phyloP scores from a whole-genome alignment of 140 eudicot genomes.

The Ambrosia hybrid region DNA sequence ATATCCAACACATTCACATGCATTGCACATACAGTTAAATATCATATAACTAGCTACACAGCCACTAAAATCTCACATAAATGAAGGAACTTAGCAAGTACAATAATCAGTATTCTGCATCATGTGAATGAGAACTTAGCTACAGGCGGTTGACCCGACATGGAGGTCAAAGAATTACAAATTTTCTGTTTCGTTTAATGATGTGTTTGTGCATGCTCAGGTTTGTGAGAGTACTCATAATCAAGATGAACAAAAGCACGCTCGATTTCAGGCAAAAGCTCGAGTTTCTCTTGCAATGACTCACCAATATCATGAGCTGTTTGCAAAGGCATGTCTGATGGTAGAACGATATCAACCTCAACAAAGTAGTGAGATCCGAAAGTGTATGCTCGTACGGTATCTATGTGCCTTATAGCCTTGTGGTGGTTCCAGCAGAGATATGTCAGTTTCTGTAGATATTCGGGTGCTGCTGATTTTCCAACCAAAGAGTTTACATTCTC shows the following conservation, averaged over 20 bases:
- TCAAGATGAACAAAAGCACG: conserved; percentile 80
- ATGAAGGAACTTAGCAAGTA: background rate
- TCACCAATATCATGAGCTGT: conserved; percentile 79
- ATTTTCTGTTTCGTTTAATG: conserved; percentile 8
- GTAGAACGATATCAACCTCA: conserved; percentile 78
- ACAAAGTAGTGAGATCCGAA: conserved; percentile 86
- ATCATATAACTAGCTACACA: background rate
- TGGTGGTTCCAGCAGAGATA: conserved; percentile 94
- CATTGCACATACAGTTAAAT: background rate
- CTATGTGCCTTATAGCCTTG: conserved; percentile 70
- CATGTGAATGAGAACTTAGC: conserved; percentile 18
- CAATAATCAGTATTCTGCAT: background rate
- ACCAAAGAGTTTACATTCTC: conserved; percentile 82
- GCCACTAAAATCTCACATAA: conserved; percentile 1
- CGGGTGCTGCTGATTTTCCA: conserved; percentile 88
- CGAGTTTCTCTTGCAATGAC: conserved; percentile 74
- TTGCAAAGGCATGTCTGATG: conserved; percentile 61
- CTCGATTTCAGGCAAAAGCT: conserved; percentile 67
- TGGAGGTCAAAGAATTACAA: background rate
- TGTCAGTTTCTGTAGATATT: conserved; percentile 67
- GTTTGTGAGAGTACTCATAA: conserved; percentile 66
- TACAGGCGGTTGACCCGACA: conserved; percentile 8
- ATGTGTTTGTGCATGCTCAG: conserved; percentile 60
- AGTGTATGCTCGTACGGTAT: conserved; percentile 83
- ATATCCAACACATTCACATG: background rate